phyloP scores from a whole-genome alignment of 305 asterid genomes.

The Fraxinus dipetala region DNA sequence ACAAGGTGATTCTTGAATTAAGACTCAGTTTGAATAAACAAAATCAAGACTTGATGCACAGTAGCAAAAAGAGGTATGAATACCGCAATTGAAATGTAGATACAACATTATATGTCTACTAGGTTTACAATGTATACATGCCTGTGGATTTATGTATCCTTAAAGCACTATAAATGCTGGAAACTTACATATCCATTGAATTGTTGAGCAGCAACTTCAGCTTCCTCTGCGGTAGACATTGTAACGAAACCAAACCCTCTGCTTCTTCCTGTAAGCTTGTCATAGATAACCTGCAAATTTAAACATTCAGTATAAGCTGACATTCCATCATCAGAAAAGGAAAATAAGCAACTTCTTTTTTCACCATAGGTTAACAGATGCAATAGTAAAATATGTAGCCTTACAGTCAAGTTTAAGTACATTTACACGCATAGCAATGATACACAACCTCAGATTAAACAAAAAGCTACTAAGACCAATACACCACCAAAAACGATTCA shows the following conservation, averaged over 20 bases:
- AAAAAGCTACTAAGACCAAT: not conserved
- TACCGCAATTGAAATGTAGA: not conserved
- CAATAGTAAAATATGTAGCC: not conserved
- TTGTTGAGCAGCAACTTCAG: conserved; percentile 59
- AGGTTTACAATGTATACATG: not conserved
- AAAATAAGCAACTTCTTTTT: not conserved
- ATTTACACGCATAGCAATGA: not conserved
- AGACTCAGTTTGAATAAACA: not conserved
- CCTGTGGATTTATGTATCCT: not conserved
- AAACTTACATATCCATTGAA: conserved; percentile 74
- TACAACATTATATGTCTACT: not conserved
- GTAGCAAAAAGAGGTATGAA: not conserved
- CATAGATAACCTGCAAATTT: conserved; percentile 73
- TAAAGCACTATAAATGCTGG: not conserved
- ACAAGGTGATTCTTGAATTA: not conserved
- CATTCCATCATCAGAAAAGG: not conserved
- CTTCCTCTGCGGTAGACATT: conserved; percentile 70
- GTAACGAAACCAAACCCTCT: conserved; percentile 92
- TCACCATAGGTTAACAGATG: not conserved
- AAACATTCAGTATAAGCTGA: not conserved
- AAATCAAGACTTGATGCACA: not conserved
- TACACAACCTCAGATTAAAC: not conserved
- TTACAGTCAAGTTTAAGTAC: not conserved
- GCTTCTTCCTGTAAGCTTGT: conserved; percentile 75
- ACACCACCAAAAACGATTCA: not conserved